These are phyloP conservation scores for Pleurotus platypus DNA, from an alignment of 768 basidiomycete species.

Conservation along the genomic window DNA sequence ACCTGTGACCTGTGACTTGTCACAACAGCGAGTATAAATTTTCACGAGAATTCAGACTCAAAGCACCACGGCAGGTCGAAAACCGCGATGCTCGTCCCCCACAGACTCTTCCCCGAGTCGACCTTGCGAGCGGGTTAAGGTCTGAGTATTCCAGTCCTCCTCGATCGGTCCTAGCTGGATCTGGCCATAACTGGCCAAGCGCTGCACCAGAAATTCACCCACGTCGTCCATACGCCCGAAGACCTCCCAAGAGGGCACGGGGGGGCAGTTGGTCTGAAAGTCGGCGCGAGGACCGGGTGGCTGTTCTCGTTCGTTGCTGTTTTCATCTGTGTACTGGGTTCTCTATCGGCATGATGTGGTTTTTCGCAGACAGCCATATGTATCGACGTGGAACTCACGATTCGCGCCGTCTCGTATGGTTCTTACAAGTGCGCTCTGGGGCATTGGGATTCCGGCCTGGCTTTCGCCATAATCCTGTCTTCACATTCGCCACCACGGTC, in stretches of 20 bases:
- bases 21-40: too few species aligned
- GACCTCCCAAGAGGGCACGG: constrained; percentile 12
- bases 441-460: neutral
- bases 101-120: constrained; percentile 34
- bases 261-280: constrained; percentile 41
- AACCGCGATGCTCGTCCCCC: constrained; percentile 66
- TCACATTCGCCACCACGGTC: neutral
- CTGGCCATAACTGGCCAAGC: constrained; percentile 53
- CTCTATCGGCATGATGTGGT: constrained; percentile 3
- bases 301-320: neutral
- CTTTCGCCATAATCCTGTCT: neutral
- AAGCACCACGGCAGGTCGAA: constrained; percentile 26
- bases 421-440: neutral
- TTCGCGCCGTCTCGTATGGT: neutral
- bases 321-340: constrained; percentile 7
- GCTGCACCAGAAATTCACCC: constrained; percentile 65
- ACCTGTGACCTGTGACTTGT: too few species aligned
- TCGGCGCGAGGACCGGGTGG: constrained; percentile 54
- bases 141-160: constrained; percentile 72
- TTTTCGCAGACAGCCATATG: neutral
- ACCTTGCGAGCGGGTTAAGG: constrained; percentile 76
- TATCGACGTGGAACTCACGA: neutral
- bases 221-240: neutral
- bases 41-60: neutral
- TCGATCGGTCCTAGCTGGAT: constrained; percentile 60